Percentiles rank a stretch among this genome's conserved stretches.
Evolutionary conservation across 2,329 filamentous ascomycete species (phyloP).

Genomic region (Septoria linicola): DNA sequence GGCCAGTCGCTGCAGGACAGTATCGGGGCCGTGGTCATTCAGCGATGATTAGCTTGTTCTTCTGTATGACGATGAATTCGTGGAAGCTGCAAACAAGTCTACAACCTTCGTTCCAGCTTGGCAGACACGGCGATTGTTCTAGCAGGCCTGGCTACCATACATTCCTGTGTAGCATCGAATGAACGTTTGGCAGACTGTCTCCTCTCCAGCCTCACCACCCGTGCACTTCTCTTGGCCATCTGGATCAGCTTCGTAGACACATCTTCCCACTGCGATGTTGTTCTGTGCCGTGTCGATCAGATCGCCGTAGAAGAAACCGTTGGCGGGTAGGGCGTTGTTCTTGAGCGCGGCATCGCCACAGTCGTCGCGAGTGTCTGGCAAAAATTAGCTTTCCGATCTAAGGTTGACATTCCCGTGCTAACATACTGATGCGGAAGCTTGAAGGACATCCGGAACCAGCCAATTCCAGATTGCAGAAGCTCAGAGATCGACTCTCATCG

Average conservation of each 20-base stretch:
- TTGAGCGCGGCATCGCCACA: conserved; percentile 16
- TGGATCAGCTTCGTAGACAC: conserved; percentile 15
- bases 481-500: conserved; percentile 13
- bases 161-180: conserved; percentile 18
- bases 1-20: too few species aligned
- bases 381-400: not conserved
- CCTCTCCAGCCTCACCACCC: not conserved
- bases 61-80: too few species aligned
- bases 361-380: conserved; percentile 12
- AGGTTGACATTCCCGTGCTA: not conserved
- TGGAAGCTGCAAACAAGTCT: too few species aligned
- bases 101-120: too few species aligned
- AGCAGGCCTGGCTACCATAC: conserved; percentile 14
- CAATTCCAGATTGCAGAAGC: conserved; percentile 11
- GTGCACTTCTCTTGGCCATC: conserved; percentile 8
- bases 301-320: conserved; percentile 19
- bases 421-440: conserved; percentile 10
- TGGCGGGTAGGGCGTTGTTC: conserved; percentile 3
- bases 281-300: conserved; percentile 19
- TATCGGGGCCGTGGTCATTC: too few species aligned
- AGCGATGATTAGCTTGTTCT: too few species aligned
- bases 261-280: conserved; percentile 21
- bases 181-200: conserved; percentile 12
- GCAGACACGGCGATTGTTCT: not conserved
- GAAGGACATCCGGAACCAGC: conserved; percentile 10